These are phyloP conservation scores for Dictyostelium discoideum DNA, from an alignment of 78 protist genomes.

Conservation along the genomic window DNA sequence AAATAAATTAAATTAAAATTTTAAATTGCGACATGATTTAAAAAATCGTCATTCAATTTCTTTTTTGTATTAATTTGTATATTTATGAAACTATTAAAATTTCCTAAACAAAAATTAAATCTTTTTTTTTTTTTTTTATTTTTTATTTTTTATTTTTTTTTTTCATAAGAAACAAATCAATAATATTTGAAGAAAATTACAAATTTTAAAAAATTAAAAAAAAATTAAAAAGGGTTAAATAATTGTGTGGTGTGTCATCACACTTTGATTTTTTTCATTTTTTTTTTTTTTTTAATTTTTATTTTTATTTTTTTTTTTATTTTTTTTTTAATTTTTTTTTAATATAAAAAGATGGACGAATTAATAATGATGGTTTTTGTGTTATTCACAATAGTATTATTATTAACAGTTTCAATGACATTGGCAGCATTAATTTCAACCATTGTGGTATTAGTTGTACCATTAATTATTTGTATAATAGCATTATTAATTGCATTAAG, in stretches of 20 bases:
- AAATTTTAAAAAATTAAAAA: background rate
- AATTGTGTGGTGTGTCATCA: background rate
- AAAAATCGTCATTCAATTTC: background rate
- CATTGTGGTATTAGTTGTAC: background rate
- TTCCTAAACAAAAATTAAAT: background rate
- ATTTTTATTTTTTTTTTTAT: background rate
- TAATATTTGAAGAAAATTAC: too few species aligned
- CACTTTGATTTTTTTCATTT: background rate
- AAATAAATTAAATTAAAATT: background rate
- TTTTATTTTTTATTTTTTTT: too few species aligned
- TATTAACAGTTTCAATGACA: constrained; percentile 11
- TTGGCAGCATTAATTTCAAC: constrained; percentile 15
- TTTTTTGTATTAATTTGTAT: background rate
- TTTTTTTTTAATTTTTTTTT: background rate
- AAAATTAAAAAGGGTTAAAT: background rate
- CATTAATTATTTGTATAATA: background rate
- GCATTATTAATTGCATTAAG: background rate
- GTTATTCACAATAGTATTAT: background rate
- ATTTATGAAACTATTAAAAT: background rate
- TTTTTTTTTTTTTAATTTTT: background rate
- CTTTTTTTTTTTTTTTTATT: background rate
- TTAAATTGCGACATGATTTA: background rate
- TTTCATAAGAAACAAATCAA: too few species aligned
- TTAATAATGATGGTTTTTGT: background rate
- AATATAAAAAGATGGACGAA: background rate